Base-by-base conservation (phyloP, 768 basidiomycete genomes). In the Podaxis pistillaris region DNA sequence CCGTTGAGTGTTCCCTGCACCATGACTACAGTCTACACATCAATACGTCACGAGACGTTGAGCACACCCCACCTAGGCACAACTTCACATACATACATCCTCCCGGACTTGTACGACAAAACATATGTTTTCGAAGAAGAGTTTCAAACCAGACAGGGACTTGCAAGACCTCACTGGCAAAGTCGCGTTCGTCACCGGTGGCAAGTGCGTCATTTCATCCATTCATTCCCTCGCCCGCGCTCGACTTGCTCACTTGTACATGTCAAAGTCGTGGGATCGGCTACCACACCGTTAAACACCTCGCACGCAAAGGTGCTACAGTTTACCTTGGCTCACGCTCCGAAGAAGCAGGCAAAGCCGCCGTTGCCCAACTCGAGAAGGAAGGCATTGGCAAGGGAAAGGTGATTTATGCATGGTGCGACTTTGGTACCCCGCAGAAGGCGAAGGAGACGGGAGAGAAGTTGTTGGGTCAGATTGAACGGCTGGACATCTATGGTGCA, bases 161-260 rank as follows among this genome's bases (percentile, higher is more conserved):
- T 64, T 85, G 26, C 73, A 74, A 11, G 77, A 81, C 63, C 72
- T 82, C 8, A 69, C 67, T 0, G 81, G 79, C 13, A 83, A 83
- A 69, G 81, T 86, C 26, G 66, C 73, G 44, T 68, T 84, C 56
- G 80, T 86, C n/a, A 86, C 84, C 0, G 84, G 85, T 8, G 83
- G 78, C 51, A 85, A 84, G 81, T 84, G 59, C 66, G 78, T 67
- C 12, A 4, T 17, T n/a, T 47, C 12, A 24, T 28, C 5, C 19
- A 24, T 12, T 22, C 26, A 22, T 26, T 11, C 24, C 3, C 24
- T 24, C 12, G 26, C 12, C 24, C 6, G 2, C 8, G n/a, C 30
- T 40, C 47, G 7, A 37, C 53, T 30, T 4, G 7, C 30, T 5
- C 12, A 24, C 5, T n/a, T 12, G 44, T 22, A 4, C 11, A 33